Evolutionary conservation across 1,139 yeast genomes (phyloP).

Genomic region (Yamadazyma atlantica): DNA sequence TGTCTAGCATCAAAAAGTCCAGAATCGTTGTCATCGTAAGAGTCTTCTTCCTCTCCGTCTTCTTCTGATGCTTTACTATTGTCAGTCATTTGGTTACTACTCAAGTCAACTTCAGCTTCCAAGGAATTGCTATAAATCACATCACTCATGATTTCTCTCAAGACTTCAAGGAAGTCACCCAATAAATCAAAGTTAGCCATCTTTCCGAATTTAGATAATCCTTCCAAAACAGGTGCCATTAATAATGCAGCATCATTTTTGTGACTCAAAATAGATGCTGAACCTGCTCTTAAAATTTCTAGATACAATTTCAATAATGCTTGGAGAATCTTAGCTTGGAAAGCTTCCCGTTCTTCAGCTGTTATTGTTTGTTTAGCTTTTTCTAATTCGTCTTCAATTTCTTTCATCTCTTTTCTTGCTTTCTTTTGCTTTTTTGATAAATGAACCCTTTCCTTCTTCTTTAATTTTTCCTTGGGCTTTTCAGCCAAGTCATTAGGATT

Average conservation of each 20-base stretch:
- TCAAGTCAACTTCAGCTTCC: conserved; percentile 19
- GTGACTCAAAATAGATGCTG: conserved; percentile 24
- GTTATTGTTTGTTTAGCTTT: conserved; percentile 86
- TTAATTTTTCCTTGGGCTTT: conserved; percentile 50
- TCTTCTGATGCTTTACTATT: conserved; percentile 10
- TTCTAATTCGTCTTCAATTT: conserved; percentile 85
- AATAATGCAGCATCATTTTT: conserved; percentile 53
- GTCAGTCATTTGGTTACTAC: conserved; percentile 4
- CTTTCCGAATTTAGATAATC: conserved; percentile 84
- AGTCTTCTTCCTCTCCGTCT: conserved; percentile 23
- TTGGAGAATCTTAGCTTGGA: conserved; percentile 82
- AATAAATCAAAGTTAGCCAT: conserved; percentile 89
- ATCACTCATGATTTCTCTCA: conserved; percentile 72
- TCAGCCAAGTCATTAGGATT: conserved; percentile 57
- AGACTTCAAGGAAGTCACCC: conserved; percentile 88
- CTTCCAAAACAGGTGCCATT: conserved; percentile 88
- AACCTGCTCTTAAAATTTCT: conserved; percentile 63
- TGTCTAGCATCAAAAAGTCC: conserved; percentile 36
- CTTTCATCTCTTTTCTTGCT: conserved; percentile 79
- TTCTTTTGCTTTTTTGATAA: conserved; percentile 85
- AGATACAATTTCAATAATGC: conserved; percentile 70
- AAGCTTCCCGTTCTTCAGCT: conserved; percentile 79
- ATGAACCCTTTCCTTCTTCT: conserved; percentile 87
- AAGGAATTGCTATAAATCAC: conserved; percentile 34
- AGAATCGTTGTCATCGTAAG: not conserved